Percentiles rank a stretch among this genome's conserved stretches.
These are phyloP conservation scores for Ophiostoma quercus DNA, from an alignment of 2,329 filamentous ascomycete genomes.

Conservation along the genomic window DNA sequence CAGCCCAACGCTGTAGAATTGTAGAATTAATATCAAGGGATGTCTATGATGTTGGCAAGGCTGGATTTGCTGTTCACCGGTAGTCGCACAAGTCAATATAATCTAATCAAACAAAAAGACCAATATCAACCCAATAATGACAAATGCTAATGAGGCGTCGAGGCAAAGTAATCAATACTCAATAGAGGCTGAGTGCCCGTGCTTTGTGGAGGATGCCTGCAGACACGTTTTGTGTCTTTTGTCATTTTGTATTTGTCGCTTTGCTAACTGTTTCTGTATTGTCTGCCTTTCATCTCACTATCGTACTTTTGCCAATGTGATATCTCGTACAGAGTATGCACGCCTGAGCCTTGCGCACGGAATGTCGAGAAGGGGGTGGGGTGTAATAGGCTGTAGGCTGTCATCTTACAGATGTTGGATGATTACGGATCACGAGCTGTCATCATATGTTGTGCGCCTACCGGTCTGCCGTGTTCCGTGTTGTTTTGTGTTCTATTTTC, in stretches of 20 bases:
- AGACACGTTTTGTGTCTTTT: no score
- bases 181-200: not conserved
- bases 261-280: no score
- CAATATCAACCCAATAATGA: not conserved
- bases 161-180: not conserved
- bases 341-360: not conserved
- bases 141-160: no score
- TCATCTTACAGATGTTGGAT: no score
- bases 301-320: no score
- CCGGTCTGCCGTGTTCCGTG: constrained; percentile 8
- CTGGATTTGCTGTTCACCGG: not conserved
- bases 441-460: constrained; percentile 2
- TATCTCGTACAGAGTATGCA: not conserved
- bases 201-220: no score
- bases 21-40: not conserved
- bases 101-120: not conserved
- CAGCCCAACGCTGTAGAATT: not conserved
- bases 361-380: not conserved
- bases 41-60: not conserved
- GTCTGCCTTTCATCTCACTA: not conserved
- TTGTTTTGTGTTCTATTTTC: not conserved
- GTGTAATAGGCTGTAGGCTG: not conserved
- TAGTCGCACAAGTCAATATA: not conserved
- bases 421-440: not conserved
- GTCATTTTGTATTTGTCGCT: no score